Conservation (phyloP, 805 yeast genomes). For the Scheffersomyces spartinae region DNA sequence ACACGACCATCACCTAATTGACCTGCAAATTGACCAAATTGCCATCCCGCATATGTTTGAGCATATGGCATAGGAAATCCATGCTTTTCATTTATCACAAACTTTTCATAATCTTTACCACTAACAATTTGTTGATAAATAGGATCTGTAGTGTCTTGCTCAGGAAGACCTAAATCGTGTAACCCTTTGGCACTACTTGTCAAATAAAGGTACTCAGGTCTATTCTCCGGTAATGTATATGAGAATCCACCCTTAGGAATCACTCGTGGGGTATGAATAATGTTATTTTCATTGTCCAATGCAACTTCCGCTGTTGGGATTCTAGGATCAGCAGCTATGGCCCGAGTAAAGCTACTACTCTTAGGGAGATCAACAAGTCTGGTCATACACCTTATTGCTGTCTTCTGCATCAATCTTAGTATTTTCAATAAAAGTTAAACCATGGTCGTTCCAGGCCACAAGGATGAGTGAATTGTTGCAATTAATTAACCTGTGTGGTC, state of each 20-base stretch:
- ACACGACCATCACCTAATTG: constrained; percentile 96
- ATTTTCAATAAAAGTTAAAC: no score
- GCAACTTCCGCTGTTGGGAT: constrained; percentile 17
- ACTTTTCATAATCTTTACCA: constrained; percentile 36
- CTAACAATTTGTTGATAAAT: constrained; percentile 43
- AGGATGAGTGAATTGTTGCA: no score
- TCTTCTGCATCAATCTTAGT: no score
- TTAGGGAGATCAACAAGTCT: constrained; percentile 19
- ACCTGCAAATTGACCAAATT: constrained; percentile 94
- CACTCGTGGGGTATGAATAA: constrained; percentile 25
- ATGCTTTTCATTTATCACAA: constrained; percentile 20
- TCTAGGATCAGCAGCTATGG: constrained; percentile 17
- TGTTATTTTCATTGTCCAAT: constrained; percentile 13
- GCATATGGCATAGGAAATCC: constrained; percentile 65
- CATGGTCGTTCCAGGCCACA: no score
- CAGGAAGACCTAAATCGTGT: constrained; percentile 44
- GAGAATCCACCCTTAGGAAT: constrained; percentile 55
- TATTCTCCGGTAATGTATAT: constrained; percentile 55
- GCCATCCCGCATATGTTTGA: constrained; percentile 92
- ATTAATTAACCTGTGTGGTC: no score
- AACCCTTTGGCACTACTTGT: constrained; percentile 52
- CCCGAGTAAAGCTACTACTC: constrained; percentile 14
- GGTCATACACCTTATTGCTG: constrained; percentile 5
- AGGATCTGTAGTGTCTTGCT: constrained; percentile 25
- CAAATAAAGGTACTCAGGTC: constrained; percentile 42